Evolutionary conservation across 768 basidiomycete species (phyloP).

Genomic region (Auriscalpium vulgare): DNA sequence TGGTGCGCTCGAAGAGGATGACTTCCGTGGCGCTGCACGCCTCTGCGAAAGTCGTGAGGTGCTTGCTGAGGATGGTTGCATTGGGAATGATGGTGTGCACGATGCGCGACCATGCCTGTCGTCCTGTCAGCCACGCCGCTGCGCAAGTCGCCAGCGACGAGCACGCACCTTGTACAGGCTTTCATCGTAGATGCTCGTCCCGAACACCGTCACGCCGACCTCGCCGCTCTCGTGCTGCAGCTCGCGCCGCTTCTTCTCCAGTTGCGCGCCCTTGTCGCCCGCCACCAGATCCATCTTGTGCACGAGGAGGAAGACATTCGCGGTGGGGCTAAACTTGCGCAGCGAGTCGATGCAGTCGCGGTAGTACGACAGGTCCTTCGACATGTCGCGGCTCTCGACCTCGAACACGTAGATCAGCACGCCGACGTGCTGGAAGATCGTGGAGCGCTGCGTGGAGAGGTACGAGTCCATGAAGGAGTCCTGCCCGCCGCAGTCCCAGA

Average conservation of each 20-base stretch:
- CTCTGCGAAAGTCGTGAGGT: conserved; percentile 79
- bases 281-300: conserved; percentile 98
- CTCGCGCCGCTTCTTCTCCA: conserved; percentile 69
- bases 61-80: conserved; percentile 77
- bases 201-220: conserved; percentile 63
- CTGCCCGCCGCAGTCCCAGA: conserved; percentile 99
- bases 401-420: conserved; percentile 99
- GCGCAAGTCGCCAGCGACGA: background rate
- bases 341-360: conserved; percentile 84
- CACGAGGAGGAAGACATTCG: conserved; percentile 80
- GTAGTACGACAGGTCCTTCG: conserved; percentile 87
- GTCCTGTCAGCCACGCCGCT: conserved; percentile 7
- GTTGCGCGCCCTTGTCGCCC: conserved; percentile 47
- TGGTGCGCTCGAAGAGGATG: conserved; percentile 93
- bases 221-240: conserved; percentile 61
- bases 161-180: conserved; percentile 78
- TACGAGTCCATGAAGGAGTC: conserved; percentile 98
- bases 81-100: conserved; percentile 97
- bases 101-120: conserved; percentile 94
- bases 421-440: conserved; percentile 93
- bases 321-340: conserved; percentile 69
- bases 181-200: conserved; percentile 96
- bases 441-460: conserved; percentile 83
- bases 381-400: conserved; percentile 77
- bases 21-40: conserved; percentile 90